Base-by-base conservation (phyloP, 2,329 filamentous ascomycete species). In the Verticillium nonalfalfae region DNA sequence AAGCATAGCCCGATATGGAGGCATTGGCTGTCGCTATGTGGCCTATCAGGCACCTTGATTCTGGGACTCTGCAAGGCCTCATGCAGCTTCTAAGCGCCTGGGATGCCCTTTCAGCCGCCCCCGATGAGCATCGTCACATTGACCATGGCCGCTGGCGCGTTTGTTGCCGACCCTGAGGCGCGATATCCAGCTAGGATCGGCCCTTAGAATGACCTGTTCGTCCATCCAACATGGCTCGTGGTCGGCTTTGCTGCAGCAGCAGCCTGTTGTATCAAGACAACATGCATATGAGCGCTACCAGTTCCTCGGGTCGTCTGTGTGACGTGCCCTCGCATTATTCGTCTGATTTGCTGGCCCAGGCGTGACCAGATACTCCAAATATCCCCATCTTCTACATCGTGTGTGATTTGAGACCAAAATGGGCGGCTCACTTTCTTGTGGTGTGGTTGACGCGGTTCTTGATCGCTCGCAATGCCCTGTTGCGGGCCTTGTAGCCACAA, bases 21-120 rank as follows among this genome's bases (percentile, higher is more conserved):
- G 18, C 18, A 50, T 50, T n/a, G 40, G 18, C n/a, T 26, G 9
- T 21, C 7, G 40, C 40, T 50, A 7, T 10, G 7, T 50, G 40
- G n/a, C 40, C 40, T 50, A 50, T 50, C 40, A 50, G 11, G 40
- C 40, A 50, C 9, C 40, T 26, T 21, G 18, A 11, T 10, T 18
- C 11, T 21, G 18, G 40, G 40, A 50, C 6, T 50, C 40, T 50
- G n/a, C 40, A 50, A 50, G 40, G 40, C 7, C 40, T 21, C 9
- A 18, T 50, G 40, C 40, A 50, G 40, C 57, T 59, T 38, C 36
- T 59, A 59, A 55, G 58, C 58, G 58, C 58, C 58, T 31, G 18
- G 58, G 58, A 55, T 45, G 58, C 45, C 39, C 50, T 59, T 15
- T 18, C 40, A 59, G 58, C 58, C 58, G 58, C 58, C 58, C 38